Percentiles rank a stretch among this genome's conserved stretches.
Conservation (phyloP, 805 yeast species). For the Pichia sporocuriosa region DNA sequence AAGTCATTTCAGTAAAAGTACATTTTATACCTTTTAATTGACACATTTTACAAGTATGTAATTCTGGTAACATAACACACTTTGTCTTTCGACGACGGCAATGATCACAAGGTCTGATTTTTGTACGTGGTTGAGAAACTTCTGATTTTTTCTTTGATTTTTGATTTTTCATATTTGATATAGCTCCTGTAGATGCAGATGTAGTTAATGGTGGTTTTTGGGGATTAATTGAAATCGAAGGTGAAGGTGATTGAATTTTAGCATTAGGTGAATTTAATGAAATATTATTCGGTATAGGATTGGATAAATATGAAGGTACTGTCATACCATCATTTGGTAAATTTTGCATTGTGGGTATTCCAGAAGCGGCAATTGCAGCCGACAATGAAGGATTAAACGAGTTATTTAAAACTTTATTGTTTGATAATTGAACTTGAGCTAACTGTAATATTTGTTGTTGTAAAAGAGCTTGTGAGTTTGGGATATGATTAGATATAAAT, state of each 20-base stretch:
- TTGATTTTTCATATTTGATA: not conserved
- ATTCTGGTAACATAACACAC: constrained; percentile 63
- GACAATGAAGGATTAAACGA: constrained; percentile 6
- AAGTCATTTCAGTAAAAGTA: constrained; percentile 58
- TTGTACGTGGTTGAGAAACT: constrained; percentile 34
- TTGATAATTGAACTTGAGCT: constrained; percentile 7
- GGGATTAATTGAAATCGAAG: not conserved
- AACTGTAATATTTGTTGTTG: constrained; percentile 11
- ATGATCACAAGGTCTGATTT: constrained; percentile 70
- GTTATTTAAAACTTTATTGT: constrained; percentile 1
- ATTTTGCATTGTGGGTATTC: not conserved
- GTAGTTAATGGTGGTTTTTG: too few species aligned
- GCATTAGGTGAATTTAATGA: not conserved
- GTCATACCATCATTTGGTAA: not conserved
- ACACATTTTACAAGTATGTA: constrained; percentile 66
- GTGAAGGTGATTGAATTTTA: not conserved
- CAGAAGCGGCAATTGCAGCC: not conserved
- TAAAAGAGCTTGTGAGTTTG: constrained; percentile 4
- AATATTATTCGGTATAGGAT: not conserved
- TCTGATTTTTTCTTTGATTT: constrained; percentile 16
- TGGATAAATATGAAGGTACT: not conserved
- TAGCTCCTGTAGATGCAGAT: not conserved
- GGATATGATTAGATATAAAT: constrained; percentile 2
- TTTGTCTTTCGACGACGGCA: constrained; percentile 76
- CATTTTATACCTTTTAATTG: constrained; percentile 69